Conservation (phyloP, 2,329 filamentous ascomycete species). For the Sarocladiaceae sp. region DNA sequence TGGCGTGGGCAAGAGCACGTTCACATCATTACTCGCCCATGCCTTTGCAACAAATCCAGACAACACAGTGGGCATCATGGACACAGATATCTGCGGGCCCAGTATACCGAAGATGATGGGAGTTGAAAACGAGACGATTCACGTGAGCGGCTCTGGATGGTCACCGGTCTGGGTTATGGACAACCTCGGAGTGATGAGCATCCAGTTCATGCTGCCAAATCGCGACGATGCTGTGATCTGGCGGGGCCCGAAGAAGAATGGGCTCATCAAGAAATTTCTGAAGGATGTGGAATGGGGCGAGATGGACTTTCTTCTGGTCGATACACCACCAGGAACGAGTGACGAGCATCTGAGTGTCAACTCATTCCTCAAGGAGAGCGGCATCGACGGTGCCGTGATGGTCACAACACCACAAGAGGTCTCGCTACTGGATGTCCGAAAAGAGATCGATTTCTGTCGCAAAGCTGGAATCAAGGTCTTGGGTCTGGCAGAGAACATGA, state of each 20-base stretch:
- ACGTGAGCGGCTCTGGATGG: constrained; percentile 85
- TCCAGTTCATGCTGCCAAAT: constrained; percentile 96
- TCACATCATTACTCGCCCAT: constrained; percentile 82
- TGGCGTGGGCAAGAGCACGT: constrained; percentile 94
- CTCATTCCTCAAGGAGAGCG: constrained; percentile 82
- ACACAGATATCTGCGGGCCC: constrained; percentile 95
- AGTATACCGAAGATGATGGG: constrained; percentile 99
- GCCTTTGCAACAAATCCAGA: constrained; percentile 80
- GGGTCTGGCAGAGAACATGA: constrained; percentile 97
- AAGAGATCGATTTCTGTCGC: constrained; percentile 95
- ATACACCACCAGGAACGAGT: constrained; percentile 91
- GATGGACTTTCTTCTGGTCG: constrained; percentile 86
- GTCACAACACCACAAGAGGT: constrained; percentile 97
- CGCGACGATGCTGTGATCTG: constrained; percentile 95
- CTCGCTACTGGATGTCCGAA: constrained; percentile 83
- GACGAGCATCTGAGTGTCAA: constrained; percentile 97
- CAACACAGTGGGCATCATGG: constrained; percentile 87
- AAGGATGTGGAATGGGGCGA: constrained; percentile 99
- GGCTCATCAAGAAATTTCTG: constrained; percentile 93
- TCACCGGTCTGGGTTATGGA: constrained; percentile 93
- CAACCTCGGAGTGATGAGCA: constrained; percentile 92
- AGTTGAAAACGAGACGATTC: constrained; percentile 88
- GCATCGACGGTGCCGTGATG: constrained; percentile 88
- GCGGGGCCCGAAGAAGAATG: constrained; percentile 98
- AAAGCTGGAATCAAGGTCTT: constrained; percentile 89